A percentile compares a stretch with the other conserved stretches of the same genome.
phyloP scores from a whole-genome alignment of 257 asterid genomes.

The Penstemon davidsonii region DNA sequence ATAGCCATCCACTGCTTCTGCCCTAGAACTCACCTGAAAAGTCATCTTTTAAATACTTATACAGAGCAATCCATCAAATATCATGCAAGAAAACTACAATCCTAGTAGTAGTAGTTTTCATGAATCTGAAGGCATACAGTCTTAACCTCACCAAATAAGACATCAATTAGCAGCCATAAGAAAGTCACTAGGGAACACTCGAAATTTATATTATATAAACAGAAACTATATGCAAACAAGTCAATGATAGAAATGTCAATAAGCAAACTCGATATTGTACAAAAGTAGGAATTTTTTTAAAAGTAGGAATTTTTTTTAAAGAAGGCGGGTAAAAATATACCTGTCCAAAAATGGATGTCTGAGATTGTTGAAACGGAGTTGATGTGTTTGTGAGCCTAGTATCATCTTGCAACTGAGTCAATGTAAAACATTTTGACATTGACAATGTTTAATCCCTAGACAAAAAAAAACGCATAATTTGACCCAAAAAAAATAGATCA shows the following conservation, averaged over 20 bases:
- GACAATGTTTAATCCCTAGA: conserved; percentile 19
- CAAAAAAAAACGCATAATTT: conserved; percentile 22
- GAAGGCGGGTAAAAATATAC: conserved; percentile 32
- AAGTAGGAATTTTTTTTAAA: neutral
- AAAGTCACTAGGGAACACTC: conserved; percentile 22
- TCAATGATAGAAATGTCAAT: neutral
- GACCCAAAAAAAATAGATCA: neutral
- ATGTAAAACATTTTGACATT: conserved; percentile 34
- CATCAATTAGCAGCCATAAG: conserved; percentile 11
- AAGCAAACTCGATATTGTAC: neutral
- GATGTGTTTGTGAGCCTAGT: conserved; percentile 41
- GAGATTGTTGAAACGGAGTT: conserved; percentile 57
- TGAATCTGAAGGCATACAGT: conserved; percentile 1
- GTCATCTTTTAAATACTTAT: conserved; percentile 16
- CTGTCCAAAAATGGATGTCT: conserved; percentile 52
- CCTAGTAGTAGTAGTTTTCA: conserved; percentile 24
- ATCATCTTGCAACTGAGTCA: conserved; percentile 51
- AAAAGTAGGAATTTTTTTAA: neutral
- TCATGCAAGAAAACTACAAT: conserved; percentile 34
- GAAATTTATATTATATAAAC: neutral
- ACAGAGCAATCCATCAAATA: conserved; percentile 24
- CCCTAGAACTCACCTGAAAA: conserved; percentile 56
- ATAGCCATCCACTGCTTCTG: conserved; percentile 45
- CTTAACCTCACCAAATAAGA: conserved; percentile 18
- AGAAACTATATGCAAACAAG: conserved; percentile 12